These are phyloP conservation scores for Lonicera japonica DNA, from an alignment of 129 eudicot genomes.

Conservation along the genomic window DNA sequence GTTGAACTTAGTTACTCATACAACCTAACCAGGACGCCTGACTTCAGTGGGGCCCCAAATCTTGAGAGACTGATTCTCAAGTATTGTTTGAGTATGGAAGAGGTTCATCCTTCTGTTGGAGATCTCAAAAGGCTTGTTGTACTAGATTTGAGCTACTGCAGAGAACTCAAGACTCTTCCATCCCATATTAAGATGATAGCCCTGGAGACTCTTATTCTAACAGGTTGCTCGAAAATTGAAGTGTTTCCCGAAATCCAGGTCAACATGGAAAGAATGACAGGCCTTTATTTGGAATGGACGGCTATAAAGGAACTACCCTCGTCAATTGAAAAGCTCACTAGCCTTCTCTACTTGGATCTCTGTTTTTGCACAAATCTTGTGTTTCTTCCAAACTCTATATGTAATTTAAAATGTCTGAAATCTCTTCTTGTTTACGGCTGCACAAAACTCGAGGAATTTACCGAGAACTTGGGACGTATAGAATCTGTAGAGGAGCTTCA, in stretches of 20 bases:
- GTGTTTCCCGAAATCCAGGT: constrained; percentile 15
- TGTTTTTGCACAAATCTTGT: neutral
- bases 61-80: constrained; percentile 16
- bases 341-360: constrained; percentile 3
- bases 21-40: constrained; percentile 5
- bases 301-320: constrained; percentile 17
- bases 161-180: neutral
- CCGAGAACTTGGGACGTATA: constrained; percentile 18
- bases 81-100: neutral
- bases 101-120: constrained; percentile 18
- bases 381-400: constrained; percentile 18
- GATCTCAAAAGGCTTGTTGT: constrained; percentile 3
- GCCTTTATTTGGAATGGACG: constrained; percentile 12
- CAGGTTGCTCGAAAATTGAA: neutral
- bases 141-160: constrained; percentile 3
- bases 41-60: constrained; percentile 9
- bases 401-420: constrained; percentile 14
- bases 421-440: neutral
- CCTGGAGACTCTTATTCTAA: constrained; percentile 11
- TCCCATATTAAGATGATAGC: constrained; percentile 5
- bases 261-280: constrained; percentile 15
- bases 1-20: constrained; percentile 9
- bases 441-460: constrained; percentile 18
- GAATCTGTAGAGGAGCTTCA: constrained; percentile 15
- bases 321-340: constrained; percentile 11